These are phyloP conservation scores for Lactarius pseudohatsudake DNA, from an alignment of 768 basidiomycete genomes.

Conservation along the genomic window DNA sequence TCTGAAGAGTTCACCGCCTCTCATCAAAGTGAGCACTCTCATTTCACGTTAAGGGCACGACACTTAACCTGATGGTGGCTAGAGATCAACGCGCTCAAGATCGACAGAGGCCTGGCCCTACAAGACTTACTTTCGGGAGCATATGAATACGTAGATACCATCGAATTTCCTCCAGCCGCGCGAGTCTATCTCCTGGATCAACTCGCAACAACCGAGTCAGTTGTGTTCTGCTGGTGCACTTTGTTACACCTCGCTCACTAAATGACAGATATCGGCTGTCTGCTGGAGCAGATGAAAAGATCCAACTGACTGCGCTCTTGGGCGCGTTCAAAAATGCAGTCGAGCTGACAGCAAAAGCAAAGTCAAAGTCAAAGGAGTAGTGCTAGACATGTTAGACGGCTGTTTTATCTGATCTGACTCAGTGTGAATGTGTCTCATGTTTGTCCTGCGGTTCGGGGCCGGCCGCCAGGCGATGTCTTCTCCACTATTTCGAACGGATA, in stretches of 20 bases:
- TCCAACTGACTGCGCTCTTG: constrained; percentile 88
- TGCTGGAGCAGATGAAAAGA: constrained; percentile 90
- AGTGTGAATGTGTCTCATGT: too few relatives aligned
- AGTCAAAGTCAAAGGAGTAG: constrained; percentile 28
- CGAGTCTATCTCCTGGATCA: constrained; percentile 90
- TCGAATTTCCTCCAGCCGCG: constrained; percentile 85
- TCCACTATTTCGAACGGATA: too few relatives aligned
- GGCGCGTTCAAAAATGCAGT: constrained; percentile 94
- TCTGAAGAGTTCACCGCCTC: constrained; percentile 92
- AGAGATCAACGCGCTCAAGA: constrained; percentile 89
- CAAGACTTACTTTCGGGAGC: constrained; percentile 92
- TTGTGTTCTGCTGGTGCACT: constrained; percentile 18
- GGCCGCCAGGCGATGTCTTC: too few relatives aligned
- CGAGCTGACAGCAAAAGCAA: constrained; percentile 58
- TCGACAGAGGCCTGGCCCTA: constrained; percentile 88
- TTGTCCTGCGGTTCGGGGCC: too few relatives aligned
- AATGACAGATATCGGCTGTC: constrained; percentile 77
- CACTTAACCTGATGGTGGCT: constrained; percentile 1
- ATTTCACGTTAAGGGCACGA: background rate
- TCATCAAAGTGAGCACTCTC: constrained; percentile 61
- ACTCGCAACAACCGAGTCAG: constrained; percentile 93
- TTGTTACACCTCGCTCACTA: background rate
- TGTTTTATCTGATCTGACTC: too few relatives aligned
- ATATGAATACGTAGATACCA: constrained; percentile 84
- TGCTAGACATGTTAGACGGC: too few relatives aligned